Percentiles rank a stretch among this genome's conserved stretches.
Conservation (phyloP, 2,329 filamentous ascomycete species). For the Paradendryphiella salina region DNA sequence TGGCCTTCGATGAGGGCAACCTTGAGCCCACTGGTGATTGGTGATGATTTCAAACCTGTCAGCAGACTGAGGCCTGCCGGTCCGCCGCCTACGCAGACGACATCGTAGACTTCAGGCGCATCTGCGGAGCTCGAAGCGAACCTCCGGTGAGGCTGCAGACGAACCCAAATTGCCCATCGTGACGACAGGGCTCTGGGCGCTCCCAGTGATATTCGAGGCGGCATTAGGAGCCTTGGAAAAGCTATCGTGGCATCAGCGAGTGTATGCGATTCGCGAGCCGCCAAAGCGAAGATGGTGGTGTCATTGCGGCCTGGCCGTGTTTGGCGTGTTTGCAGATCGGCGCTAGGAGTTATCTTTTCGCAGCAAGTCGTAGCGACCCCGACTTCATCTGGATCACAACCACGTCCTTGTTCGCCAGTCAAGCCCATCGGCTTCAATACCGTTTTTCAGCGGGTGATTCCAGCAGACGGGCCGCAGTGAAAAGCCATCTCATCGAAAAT, state of each 20-base stretch:
- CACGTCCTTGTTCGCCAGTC: constrained; percentile 3
- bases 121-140: constrained; percentile 41
- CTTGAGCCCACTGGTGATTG: constrained; percentile 73
- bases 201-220: constrained; percentile 35
- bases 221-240: constrained; percentile 34
- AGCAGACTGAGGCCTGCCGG: constrained; percentile 77
- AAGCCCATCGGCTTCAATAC: not conserved
- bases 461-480: not conserved
- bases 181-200: constrained; percentile 22
- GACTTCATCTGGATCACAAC: constrained; percentile 5
- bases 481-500: not conserved
- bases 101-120: constrained; percentile 79
- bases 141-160: constrained; percentile 27
- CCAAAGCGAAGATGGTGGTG: constrained; percentile 25
- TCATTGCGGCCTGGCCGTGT: constrained; percentile 26
- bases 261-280: constrained; percentile 13
- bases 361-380: constrained; percentile 1
- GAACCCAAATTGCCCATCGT: constrained; percentile 18
- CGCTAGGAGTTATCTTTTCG: constrained; percentile 9
- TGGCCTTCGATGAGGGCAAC: constrained; percentile 90
- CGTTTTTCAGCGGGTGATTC: not conserved
- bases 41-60: constrained; percentile 60
- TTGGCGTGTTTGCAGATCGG: constrained; percentile 28
- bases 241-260: constrained; percentile 24
- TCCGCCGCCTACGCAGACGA: constrained; percentile 87